A percentile compares a stretch with the other conserved stretches of the same genome.
These are phyloP conservation scores for Heliocybe sulcata DNA, from an alignment of 1,284 basidiomycete species.

Conservation along the genomic window DNA sequence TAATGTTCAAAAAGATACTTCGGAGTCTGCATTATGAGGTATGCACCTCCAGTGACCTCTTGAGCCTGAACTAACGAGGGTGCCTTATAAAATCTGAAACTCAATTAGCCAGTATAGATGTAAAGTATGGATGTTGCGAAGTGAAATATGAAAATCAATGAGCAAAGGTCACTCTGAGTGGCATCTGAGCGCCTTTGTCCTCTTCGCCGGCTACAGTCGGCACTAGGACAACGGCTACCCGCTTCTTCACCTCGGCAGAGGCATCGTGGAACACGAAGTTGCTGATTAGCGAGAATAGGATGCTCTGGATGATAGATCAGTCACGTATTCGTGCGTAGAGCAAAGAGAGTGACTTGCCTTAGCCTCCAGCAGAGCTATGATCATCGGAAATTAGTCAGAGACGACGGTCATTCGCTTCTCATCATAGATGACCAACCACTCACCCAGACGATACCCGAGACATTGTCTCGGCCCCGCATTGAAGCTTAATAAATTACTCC, in stretches of 20 bases:
- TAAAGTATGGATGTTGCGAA: no score
- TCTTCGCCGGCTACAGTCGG: not conserved
- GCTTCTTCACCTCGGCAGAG: not conserved
- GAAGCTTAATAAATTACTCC: conserved; percentile 26
- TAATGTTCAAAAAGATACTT: no score
- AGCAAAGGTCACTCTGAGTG: not conserved
- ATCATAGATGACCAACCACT: conserved; percentile 6
- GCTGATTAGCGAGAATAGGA: not conserved
- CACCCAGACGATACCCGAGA: conserved; percentile 27
- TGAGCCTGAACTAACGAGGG: no score
- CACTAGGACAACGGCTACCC: not conserved
- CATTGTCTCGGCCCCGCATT: conserved; percentile 33
- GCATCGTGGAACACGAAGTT: not conserved
- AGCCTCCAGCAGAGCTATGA: not conserved
- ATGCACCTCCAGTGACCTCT: no score
- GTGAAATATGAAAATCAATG: not conserved
- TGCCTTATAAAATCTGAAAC: no score
- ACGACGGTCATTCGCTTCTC: no score
- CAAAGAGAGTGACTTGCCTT: not conserved
- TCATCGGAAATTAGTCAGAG: not conserved
- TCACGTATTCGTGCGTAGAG: not conserved
- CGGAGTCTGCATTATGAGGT: no score
- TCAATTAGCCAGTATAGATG: no score
- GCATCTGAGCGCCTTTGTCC: not conserved
- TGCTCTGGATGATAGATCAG: not conserved